Evolutionary conservation across 2,329 filamentous ascomycete species (phyloP).

Genomic region (Diaporthe aspalathi): DNA sequence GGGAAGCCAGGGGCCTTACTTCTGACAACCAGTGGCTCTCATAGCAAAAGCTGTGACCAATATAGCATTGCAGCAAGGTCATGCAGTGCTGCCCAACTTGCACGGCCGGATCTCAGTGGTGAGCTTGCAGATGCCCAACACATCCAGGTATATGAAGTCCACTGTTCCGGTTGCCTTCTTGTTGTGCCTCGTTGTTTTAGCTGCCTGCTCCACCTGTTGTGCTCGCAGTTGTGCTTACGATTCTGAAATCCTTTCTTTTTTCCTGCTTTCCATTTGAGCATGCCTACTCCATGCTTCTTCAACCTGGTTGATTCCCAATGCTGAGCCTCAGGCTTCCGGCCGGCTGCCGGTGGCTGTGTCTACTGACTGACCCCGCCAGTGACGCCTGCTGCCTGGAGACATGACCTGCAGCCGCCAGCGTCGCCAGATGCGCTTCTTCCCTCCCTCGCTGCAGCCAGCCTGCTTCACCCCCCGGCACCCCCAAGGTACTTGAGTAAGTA

Average conservation of each 20-base stretch:
- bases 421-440: not conserved
- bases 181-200: constrained; percentile 9
- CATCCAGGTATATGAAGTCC: constrained; percentile 19
- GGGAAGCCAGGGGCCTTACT: not conserved
- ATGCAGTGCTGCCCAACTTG: constrained; percentile 33
- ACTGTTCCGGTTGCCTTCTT: constrained; percentile 20
- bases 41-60: not conserved
- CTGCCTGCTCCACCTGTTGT: constrained; percentile 2
- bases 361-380: not conserved
- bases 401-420: constrained; percentile 10
- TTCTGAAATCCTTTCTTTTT: not conserved
- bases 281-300: not conserved
- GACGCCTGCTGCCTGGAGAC: constrained; percentile 20
- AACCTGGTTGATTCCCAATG: not conserved
- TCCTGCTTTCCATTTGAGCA: not conserved
- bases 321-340: constrained; percentile 5
- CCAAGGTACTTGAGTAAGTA: constrained; percentile 1
- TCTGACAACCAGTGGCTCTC: not conserved
- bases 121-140: constrained; percentile 12
- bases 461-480: not conserved
- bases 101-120: not conserved
- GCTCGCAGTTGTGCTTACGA: not conserved
- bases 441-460: constrained; percentile 3
- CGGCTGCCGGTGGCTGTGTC: constrained; percentile 22
- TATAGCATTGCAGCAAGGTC: not conserved